These are phyloP conservation scores for Komagataea norvegica DNA, from an alignment of 1,139 yeast species.

Conservation along the genomic window DNA sequence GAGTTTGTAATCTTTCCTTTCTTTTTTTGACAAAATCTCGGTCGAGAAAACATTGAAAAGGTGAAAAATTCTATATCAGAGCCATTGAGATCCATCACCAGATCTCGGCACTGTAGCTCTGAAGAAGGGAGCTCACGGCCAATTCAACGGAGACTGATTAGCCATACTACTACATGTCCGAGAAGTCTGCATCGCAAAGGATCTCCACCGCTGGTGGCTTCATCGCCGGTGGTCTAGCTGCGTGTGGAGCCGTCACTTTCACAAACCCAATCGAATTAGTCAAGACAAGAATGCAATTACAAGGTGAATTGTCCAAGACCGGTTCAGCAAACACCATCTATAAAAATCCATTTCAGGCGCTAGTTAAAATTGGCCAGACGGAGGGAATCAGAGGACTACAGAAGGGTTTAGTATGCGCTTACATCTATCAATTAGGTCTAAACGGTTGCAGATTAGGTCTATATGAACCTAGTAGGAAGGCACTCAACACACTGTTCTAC, in stretches of 20 bases:
- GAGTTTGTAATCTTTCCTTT: too few species aligned
- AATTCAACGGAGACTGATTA: too few species aligned
- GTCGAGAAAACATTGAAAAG: too few species aligned
- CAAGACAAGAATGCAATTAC: slow-evolving; percentile 93
- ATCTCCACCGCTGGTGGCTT: slow-evolving; percentile 73
- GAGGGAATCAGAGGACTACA: slow-evolving; percentile 90
- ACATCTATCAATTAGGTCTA: slow-evolving; percentile 80
- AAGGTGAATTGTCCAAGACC: slow-evolving; percentile 72
- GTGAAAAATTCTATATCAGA: too few species aligned
- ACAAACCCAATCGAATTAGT: slow-evolving; percentile 94
- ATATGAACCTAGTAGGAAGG: slow-evolving; percentile 78
- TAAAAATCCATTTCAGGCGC: slow-evolving; percentile 82
- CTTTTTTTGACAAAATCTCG: too few species aligned
- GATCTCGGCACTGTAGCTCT: too few species aligned
- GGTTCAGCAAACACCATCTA: slow-evolving; percentile 49
- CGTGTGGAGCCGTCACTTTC: slow-evolving; percentile 96
- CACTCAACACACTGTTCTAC: slow-evolving; percentile 50
- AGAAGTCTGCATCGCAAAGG: slow-evolving; percentile 42
- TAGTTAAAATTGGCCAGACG: slow-evolving; percentile 62
- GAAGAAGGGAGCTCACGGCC: too few species aligned
- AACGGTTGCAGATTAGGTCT: slow-evolving; percentile 93
- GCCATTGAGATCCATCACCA: too few species aligned
- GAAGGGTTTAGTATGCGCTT: slow-evolving; percentile 80
- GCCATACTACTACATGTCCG: slow-evolving; percentile 7
- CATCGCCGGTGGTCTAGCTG: slow-evolving; percentile 90